phyloP scores from a whole-genome alignment of 129 eudicot genomes.

The Pseudognaphalium luteoalbum region DNA sequence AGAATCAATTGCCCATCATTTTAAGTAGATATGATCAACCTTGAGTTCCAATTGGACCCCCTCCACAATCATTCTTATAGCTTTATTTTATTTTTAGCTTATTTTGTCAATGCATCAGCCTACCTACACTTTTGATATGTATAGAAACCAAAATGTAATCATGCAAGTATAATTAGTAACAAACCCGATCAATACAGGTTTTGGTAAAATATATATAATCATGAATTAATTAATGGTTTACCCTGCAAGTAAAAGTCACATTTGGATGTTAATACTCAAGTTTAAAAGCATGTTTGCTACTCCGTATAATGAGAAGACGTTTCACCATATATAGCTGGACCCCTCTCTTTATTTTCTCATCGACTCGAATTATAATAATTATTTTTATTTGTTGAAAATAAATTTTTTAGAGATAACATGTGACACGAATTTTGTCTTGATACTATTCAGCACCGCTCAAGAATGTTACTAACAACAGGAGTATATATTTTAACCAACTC shows the following conservation, averaged over 20 bases:
- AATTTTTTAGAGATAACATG: neutral
- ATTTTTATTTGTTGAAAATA: too few relatives aligned
- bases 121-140: too few relatives aligned
- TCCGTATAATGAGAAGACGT: constrained; percentile 3
- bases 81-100: neutral
- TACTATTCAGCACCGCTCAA: neutral
- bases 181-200: neutral
- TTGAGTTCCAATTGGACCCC: constrained; percentile 34
- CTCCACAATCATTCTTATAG: constrained; percentile 11
- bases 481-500: too few relatives aligned
- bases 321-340: constrained; percentile 10
- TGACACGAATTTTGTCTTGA: neutral
- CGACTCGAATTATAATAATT: too few relatives aligned
- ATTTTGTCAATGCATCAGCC: neutral
- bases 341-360: neutral
- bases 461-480: too few relatives aligned
- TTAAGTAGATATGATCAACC: constrained; percentile 22
- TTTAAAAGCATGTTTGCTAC: neutral
- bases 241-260: constrained; percentile 3
- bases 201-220: too few relatives aligned
- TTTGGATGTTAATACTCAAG: constrained; percentile 14
- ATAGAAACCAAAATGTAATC: neutral
- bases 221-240: neutral
- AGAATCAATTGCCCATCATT: constrained; percentile 29
- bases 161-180: neutral